Evolutionary conservation across 306 rosid species (phyloP).

Genomic region (Clitoria ternatea): DNA sequence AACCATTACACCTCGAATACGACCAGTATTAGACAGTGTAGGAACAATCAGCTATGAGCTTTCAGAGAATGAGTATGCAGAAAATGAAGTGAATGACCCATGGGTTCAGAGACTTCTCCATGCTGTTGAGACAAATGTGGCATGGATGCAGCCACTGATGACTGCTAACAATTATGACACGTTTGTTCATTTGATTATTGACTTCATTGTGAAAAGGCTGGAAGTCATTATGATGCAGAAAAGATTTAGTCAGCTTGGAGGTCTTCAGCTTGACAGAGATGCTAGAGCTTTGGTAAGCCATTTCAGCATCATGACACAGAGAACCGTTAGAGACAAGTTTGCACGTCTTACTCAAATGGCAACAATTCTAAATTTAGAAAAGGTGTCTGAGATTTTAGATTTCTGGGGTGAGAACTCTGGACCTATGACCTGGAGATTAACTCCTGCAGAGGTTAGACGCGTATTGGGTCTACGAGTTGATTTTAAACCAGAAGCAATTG

Average conservation of each 20-base stretch:
- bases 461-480: constrained; percentile 88
- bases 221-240: constrained; percentile 99
- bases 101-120: constrained; percentile 98
- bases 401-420: constrained; percentile 99
- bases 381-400: constrained; percentile 94
- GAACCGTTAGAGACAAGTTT: constrained; percentile 94
- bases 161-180: constrained; percentile 80
- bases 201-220: constrained; percentile 83
- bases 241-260: constrained; percentile 91
- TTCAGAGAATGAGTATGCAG: constrained; percentile 88
- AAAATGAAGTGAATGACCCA: constrained; percentile 94
- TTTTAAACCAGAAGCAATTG: constrained; percentile 90
- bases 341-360: constrained; percentile 98
- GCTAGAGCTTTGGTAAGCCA: constrained; percentile 90
- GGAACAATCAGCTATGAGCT: constrained; percentile 86
- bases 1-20: constrained; percentile 70
- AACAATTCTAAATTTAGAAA: constrained; percentile 86
- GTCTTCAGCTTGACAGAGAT: constrained; percentile 96
- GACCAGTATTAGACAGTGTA: constrained; percentile 79
- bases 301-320: constrained; percentile 86
- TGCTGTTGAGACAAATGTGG: constrained; percentile 79
- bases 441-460: constrained; percentile 97
- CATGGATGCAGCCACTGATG: constrained; percentile 91
- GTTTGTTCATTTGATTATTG: constrained; percentile 77
- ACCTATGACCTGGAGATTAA: constrained; percentile 97